phyloP scores from a whole-genome alignment of 176 grass and related monocot genomes.

The Phyllostachys edulis region DNA sequence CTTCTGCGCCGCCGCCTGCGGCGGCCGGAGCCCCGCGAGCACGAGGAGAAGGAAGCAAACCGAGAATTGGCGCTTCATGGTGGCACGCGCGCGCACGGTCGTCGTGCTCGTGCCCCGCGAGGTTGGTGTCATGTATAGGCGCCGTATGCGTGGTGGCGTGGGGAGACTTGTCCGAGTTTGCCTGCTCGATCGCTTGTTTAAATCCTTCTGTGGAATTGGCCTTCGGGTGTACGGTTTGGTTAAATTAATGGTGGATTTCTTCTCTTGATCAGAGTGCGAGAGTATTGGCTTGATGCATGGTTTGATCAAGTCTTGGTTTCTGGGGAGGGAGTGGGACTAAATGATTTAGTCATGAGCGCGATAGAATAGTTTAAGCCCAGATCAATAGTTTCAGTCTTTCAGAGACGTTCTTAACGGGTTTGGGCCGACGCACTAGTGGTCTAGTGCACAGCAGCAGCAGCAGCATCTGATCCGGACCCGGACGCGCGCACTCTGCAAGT shows the following conservation, averaged over 20 bases:
- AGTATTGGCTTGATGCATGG: background rate
- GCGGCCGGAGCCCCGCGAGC: constrained; percentile 3
- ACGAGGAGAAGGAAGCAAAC: constrained; percentile 25
- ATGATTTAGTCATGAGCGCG: constrained; percentile 16
- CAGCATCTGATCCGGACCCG: background rate
- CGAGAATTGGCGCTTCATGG: constrained; percentile 16
- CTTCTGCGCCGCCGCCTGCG: constrained; percentile 23
- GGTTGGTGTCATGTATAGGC: constrained; percentile 8
- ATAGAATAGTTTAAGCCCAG: background rate
- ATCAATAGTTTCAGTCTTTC: background rate
- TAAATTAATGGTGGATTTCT: constrained; percentile 5
- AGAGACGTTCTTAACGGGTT: background rate
- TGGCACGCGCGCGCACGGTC: background rate
- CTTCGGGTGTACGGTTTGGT: background rate
- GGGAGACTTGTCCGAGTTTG: constrained; percentile 3
- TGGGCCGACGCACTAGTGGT: background rate
- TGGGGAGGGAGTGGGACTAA: background rate
- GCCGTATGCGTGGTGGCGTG: background rate
- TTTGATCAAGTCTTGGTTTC: constrained; percentile 45
- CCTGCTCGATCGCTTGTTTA: constrained; percentile 16
- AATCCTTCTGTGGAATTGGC: constrained; percentile 13
- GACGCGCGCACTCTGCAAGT: background rate
- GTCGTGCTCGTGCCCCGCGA: background rate
- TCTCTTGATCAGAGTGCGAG: background rate
- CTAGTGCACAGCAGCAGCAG: background rate